These are phyloP conservation scores for Thermoascus crustaceus DNA, from an alignment of 2,329 filamentous ascomycete species.

Conservation along the genomic window DNA sequence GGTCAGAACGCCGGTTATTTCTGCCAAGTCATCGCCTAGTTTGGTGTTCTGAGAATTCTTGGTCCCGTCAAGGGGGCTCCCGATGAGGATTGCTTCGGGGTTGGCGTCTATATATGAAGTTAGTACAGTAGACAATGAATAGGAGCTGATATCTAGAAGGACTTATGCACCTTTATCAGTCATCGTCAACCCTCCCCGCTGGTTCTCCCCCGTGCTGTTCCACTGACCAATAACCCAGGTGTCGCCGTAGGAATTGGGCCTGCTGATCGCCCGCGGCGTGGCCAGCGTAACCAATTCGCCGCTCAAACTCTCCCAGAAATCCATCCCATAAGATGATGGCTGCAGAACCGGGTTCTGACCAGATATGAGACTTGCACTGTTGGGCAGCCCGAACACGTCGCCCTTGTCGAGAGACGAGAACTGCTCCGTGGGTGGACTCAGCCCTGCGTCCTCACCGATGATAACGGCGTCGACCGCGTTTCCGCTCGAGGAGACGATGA, in stretches of 20 bases:
- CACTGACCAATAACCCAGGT: slow-evolving; percentile 62
- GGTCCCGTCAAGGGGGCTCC: slow-evolving; percentile 56
- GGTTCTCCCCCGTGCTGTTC: slow-evolving; percentile 54
- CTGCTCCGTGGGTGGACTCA: slow-evolving; percentile 52
- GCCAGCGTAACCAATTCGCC: slow-evolving; percentile 61
- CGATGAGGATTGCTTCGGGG: slow-evolving; percentile 60
- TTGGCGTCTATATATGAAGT: slow-evolving; percentile 47
- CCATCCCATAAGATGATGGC: slow-evolving; percentile 56
- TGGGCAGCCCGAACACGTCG: slow-evolving; percentile 57
- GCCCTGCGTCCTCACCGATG: slow-evolving; percentile 51
- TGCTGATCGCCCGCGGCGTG: slow-evolving; percentile 48
- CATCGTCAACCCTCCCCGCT: slow-evolving; percentile 57
- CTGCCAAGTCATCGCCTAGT: slow-evolving; percentile 56
- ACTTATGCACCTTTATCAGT: slow-evolving; percentile 42
- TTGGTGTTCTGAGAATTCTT: slow-evolving; percentile 52
- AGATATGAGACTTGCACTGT: slow-evolving; percentile 52
- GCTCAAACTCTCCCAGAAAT: slow-evolving; percentile 64
- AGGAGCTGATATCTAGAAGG: not conserved
- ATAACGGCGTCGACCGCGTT: slow-evolving; percentile 51
- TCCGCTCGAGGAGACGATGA: slow-evolving; percentile 46
- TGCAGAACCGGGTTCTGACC: slow-evolving; percentile 52
- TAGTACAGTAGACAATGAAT: not conserved
- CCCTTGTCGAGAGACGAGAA: slow-evolving; percentile 57
- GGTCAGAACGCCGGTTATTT: slow-evolving; percentile 61
- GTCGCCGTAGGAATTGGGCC: slow-evolving; percentile 58